These are phyloP conservation scores for Geosmithia putterillii DNA, from an alignment of 2,329 filamentous ascomycete genomes.

Conservation along the genomic window DNA sequence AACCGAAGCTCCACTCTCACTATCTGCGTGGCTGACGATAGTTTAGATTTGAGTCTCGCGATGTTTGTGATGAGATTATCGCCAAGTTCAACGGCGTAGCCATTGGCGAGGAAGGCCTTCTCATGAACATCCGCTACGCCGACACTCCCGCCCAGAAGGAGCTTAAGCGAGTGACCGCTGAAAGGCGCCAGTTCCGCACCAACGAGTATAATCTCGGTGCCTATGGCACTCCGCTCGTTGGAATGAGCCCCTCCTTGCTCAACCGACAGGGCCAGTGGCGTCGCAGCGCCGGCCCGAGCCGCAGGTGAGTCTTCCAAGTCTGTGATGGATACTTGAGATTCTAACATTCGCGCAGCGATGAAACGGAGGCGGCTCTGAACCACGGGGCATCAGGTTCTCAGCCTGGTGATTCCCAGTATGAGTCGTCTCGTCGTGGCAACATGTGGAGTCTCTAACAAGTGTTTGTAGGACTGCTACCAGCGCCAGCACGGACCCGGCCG, in stretches of 20 bases:
- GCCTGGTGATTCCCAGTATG: slow-evolving; percentile 23
- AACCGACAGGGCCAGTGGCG: slow-evolving; percentile 22
- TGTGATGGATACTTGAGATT: background rate
- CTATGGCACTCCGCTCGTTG: slow-evolving; percentile 50
- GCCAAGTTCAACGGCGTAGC: slow-evolving; percentile 70
- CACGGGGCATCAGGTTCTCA: slow-evolving; percentile 14
- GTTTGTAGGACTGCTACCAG: slow-evolving; percentile 21
- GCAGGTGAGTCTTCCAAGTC: slow-evolving; percentile 12
- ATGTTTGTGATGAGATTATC: slow-evolving; percentile 84
- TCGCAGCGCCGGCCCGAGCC: slow-evolving; percentile 15
- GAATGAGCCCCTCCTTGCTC: slow-evolving; percentile 30
- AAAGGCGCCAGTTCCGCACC: slow-evolving; percentile 88
- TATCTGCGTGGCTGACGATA: background rate
- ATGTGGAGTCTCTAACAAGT: background rate
- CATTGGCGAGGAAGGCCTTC: slow-evolving; percentile 65
- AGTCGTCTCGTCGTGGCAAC: slow-evolving; percentile 7
- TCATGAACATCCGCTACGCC: slow-evolving; percentile 90
- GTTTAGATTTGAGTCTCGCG: slow-evolving; percentile 72
- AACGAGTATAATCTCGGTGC: slow-evolving; percentile 82
- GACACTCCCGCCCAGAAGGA: slow-evolving; percentile 96
- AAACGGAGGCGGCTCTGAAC: background rate
- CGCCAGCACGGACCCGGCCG: slow-evolving; percentile 24
- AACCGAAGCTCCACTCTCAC: background rate
- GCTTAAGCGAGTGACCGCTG: slow-evolving; percentile 89
- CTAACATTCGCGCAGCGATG: background rate